Evolutionary conservation across 2,329 filamentous ascomycete genomes (phyloP).

Genomic region (Aspergillus carbonarius): DNA sequence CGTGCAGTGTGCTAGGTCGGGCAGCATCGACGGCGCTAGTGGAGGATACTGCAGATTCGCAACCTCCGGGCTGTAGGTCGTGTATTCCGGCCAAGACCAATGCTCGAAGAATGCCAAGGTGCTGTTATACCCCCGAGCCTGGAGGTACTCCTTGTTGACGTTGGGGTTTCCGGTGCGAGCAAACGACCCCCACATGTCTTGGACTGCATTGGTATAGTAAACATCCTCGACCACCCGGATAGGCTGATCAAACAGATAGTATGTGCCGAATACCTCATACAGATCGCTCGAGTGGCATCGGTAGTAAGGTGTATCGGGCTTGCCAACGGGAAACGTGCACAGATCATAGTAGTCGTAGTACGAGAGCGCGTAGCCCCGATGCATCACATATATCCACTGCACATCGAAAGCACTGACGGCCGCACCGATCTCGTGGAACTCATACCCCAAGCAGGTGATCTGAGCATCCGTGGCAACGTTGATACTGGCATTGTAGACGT

Average conservation of each 20-base stretch:
- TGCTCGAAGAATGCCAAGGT: background rate
- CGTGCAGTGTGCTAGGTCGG: background rate
- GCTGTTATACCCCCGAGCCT: slow-evolving; percentile 48
- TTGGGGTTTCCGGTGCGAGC: slow-evolving; percentile 54
- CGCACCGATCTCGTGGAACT: slow-evolving; percentile 53
- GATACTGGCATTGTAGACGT: slow-evolving; percentile 46
- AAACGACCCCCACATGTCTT: slow-evolving; percentile 54
- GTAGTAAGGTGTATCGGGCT: slow-evolving; percentile 51
- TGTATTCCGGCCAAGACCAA: background rate
- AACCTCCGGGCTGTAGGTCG: background rate
- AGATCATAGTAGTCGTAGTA: slow-evolving; percentile 54
- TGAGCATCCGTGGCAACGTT: slow-evolving; percentile 58
- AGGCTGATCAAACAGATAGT: slow-evolving; percentile 31
- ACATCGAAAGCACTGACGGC: slow-evolving; percentile 45
- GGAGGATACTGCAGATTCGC: background rate
- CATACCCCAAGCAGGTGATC: slow-evolving; percentile 60
- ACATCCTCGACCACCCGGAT: slow-evolving; percentile 54
- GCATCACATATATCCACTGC: slow-evolving; percentile 37
- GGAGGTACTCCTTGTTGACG: slow-evolving; percentile 46
- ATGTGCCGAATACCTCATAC: slow-evolving; percentile 54
- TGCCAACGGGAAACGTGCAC: slow-evolving; percentile 43
- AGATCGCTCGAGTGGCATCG: slow-evolving; percentile 58
- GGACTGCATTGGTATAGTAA: slow-evolving; percentile 47
- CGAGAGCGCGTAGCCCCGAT: slow-evolving; percentile 56
- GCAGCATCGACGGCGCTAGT: background rate